A percentile compares a stretch with the other conserved stretches of the same genome.
phyloP scores from a whole-genome alignment of 345 rosid species.

The Corymbia maculata region DNA sequence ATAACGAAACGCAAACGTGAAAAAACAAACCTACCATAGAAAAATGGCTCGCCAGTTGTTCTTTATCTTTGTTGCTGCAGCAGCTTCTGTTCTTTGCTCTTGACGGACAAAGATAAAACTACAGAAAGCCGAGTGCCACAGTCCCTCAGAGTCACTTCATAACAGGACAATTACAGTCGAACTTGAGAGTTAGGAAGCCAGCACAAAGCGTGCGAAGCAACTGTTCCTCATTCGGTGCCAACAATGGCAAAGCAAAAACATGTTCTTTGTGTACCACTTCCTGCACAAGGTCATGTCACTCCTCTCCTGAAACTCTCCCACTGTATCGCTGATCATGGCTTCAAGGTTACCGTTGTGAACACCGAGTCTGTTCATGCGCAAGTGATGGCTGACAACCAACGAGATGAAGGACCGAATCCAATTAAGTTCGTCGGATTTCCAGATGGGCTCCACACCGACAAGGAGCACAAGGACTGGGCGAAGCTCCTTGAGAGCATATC shows the following conservation, averaged over 20 bases:
- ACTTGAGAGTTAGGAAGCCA: background rate
- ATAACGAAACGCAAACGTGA: background rate
- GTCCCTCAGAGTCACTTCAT: background rate
- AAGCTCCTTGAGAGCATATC: background rate
- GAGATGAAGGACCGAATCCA: background rate
- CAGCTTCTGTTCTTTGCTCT: background rate
- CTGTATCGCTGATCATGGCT: background rate
- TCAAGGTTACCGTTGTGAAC: background rate
- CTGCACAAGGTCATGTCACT: background rate
- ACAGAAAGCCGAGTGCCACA: background rate
- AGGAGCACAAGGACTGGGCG: constrained; percentile 1
- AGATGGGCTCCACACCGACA: constrained; percentile 7
- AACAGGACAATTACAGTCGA: background rate
- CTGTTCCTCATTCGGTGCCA: background rate
- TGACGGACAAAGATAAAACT: background rate
- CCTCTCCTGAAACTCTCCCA: background rate
- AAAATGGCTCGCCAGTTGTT: background rate
- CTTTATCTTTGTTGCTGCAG: accelerated
- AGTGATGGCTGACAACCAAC: background rate
- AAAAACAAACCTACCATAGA: background rate
- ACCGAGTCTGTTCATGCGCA: background rate
- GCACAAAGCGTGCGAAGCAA: background rate
- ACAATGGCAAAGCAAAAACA: background rate
- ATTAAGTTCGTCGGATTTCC: constrained; percentile 9
- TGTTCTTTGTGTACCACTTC: background rate